Conservation (phyloP, 257 asterid species). For the Pogostemon cablin region DNA sequence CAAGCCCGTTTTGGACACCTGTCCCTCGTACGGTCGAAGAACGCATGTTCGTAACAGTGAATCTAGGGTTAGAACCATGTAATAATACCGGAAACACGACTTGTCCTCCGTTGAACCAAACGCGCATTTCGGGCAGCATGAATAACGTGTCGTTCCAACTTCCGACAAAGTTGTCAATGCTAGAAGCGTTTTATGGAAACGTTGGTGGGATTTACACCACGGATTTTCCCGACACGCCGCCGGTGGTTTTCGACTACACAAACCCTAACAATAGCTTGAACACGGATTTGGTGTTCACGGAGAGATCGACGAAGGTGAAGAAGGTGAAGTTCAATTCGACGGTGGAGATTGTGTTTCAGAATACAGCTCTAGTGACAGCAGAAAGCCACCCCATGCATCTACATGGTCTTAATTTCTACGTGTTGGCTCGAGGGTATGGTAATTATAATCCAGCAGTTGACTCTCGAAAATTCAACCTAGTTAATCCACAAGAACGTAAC, state of each 20-base stretch:
- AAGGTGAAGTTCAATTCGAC: conserved; percentile 45
- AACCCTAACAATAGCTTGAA: conserved; percentile 33
- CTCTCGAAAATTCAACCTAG: conserved; percentile 40
- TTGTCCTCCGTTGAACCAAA: too few relatives aligned
- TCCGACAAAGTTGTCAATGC: conserved; percentile 49
- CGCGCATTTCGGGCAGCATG: conserved; percentile 55
- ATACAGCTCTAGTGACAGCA: conserved; percentile 45
- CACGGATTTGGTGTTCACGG: conserved; percentile 29
- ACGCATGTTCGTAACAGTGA: conserved; percentile 59
- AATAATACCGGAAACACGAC: conserved; percentile 28
- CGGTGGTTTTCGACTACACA: conserved; percentile 50
- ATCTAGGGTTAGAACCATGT: conserved; percentile 53
- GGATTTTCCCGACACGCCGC: conserved; percentile 54
- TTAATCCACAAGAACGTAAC: conserved; percentile 58
- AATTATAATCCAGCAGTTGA: conserved; percentile 44
- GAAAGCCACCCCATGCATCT: conserved; percentile 67
- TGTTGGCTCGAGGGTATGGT: conserved; percentile 59
- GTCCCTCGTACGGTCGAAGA: conserved; percentile 53
- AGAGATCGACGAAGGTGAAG: conserved; percentile 53
- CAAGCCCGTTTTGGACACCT: conserved; percentile 52
- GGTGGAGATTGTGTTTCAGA: conserved; percentile 56
- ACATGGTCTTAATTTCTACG: conserved; percentile 58
- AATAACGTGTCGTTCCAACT: conserved; percentile 67
- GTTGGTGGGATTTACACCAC: conserved; percentile 55
- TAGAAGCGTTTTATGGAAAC: conserved; percentile 54